A percentile compares a stretch with the other conserved stretches of the same genome.
Conservation (phyloP, 2,329 filamentous ascomycete genomes). For the Hymenoscyphus scutula region DNA sequence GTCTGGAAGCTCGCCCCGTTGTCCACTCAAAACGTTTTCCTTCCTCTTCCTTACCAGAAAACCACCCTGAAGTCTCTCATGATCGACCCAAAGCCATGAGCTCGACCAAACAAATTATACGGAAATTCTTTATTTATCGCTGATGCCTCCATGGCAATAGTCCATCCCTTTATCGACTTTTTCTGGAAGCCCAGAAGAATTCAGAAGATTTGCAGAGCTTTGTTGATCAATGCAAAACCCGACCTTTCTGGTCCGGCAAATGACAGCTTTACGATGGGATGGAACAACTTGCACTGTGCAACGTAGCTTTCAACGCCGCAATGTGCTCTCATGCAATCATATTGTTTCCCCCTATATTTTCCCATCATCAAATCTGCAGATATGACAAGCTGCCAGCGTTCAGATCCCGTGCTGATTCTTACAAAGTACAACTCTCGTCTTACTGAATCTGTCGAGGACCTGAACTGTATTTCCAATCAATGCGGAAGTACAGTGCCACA, state of each 20-base stretch:
- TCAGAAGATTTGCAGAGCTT: constrained; percentile 2
- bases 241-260: not conserved
- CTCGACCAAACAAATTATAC: constrained; percentile 1
- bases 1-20: constrained; percentile 5
- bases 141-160: not conserved
- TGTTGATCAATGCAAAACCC: not conserved
- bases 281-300: not conserved
- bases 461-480: not conserved
- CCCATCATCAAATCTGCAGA: not conserved
- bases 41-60: constrained; percentile 5
- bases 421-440: not conserved
- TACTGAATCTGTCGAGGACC: not conserved
- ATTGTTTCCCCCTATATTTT: constrained; percentile 1
- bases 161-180: not conserved
- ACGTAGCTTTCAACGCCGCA: not conserved
- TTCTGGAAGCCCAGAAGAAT: not conserved
- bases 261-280: not conserved
- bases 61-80: not conserved
- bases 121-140: not conserved
- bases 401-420: not conserved
- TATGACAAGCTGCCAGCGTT: not conserved
- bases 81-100: constrained; percentile 19
- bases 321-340: constrained; percentile 1
- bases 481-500: not conserved
- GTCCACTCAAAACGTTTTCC: constrained; percentile 8